phyloP scores from a whole-genome alignment of 2,329 filamentous ascomycete genomes.

The Endocalyx cinctus region DNA sequence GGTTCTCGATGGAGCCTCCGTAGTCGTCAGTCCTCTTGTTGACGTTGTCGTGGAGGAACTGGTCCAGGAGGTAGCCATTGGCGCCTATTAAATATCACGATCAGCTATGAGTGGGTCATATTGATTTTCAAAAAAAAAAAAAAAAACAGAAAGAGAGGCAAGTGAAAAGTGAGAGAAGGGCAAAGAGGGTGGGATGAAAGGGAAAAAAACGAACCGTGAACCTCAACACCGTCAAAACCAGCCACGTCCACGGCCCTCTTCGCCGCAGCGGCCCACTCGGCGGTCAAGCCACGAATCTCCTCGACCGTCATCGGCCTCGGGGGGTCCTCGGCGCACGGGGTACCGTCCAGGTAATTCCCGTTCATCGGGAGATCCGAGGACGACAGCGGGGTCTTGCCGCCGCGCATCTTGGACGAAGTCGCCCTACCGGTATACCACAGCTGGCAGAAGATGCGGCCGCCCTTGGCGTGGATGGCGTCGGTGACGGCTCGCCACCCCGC shows the following conservation, averaged over 20 bases:
- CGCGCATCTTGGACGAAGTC: slow-evolving; percentile 27
- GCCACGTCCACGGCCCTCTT: slow-evolving; percentile 50
- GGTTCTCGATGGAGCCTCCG: slow-evolving; percentile 21
- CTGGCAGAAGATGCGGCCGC: slow-evolving; percentile 53
- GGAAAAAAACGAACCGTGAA: too few species aligned
- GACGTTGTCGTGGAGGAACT: slow-evolving; percentile 41
- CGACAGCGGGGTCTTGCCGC: slow-evolving; percentile 17
- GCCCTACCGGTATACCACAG: slow-evolving; percentile 55
- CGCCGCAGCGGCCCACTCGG: slow-evolving; percentile 51
- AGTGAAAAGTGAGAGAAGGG: too few species aligned
- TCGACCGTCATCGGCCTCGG: slow-evolving; percentile 55
- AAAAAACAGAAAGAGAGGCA: too few species aligned
- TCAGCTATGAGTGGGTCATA: too few species aligned
- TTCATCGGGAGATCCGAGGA: slow-evolving; percentile 24
- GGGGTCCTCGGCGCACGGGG: slow-evolving; percentile 34
- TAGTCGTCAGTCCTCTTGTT: slow-evolving; percentile 22
- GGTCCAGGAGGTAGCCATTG: slow-evolving; percentile 54
- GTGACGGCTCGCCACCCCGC: slow-evolving; percentile 53
- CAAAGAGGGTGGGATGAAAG: slow-evolving; percentile 8
- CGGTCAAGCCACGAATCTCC: slow-evolving; percentile 62
- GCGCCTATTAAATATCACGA: too few species aligned
- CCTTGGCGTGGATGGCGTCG: slow-evolving; percentile 54
- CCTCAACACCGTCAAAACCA: slow-evolving; percentile 58
- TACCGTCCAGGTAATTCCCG: slow-evolving; percentile 25
- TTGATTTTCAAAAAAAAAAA: too few species aligned